Conservation (phyloP, 2,329 filamentous ascomycete species). For the Cladorrhinum sp. region DNA sequence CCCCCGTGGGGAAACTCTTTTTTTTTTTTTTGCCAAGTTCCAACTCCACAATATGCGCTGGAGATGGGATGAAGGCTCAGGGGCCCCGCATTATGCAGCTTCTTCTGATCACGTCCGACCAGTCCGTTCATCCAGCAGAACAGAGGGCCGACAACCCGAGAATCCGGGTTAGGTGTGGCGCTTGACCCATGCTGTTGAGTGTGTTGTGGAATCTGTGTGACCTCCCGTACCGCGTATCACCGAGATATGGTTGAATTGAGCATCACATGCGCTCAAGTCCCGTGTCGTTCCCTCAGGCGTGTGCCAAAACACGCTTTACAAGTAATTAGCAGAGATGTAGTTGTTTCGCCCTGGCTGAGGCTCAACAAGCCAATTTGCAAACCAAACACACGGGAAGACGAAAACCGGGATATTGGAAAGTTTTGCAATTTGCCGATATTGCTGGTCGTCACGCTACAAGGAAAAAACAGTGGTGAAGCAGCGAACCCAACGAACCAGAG, state of each 20-base stretch:
- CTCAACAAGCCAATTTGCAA: conserved; percentile 10
- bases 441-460: conserved; percentile 15
- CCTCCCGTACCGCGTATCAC: neutral
- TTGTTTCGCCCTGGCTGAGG: conserved; percentile 3
- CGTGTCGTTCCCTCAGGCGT: neutral
- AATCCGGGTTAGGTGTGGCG: conserved; percentile 1
- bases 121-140: neutral
- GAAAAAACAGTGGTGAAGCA: neutral
- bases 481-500: neutral
- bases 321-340: neutral
- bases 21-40: neutral
- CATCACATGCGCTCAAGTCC: neutral
- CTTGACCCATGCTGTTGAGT: neutral
- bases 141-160: conserved; percentile 8
- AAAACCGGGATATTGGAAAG: conserved; percentile 20
- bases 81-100: neutral
- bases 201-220: neutral
- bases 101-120: neutral
- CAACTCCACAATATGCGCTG: neutral
- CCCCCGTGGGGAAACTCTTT: neutral
- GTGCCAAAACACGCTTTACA: neutral
- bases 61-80: neutral
- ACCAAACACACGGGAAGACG: conserved; percentile 7
- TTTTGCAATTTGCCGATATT: conserved; percentile 24
- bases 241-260: neutral